These are phyloP conservation scores for Talaromyces piceae DNA, from an alignment of 2,329 filamentous ascomycete species.

Conservation along the genomic window DNA sequence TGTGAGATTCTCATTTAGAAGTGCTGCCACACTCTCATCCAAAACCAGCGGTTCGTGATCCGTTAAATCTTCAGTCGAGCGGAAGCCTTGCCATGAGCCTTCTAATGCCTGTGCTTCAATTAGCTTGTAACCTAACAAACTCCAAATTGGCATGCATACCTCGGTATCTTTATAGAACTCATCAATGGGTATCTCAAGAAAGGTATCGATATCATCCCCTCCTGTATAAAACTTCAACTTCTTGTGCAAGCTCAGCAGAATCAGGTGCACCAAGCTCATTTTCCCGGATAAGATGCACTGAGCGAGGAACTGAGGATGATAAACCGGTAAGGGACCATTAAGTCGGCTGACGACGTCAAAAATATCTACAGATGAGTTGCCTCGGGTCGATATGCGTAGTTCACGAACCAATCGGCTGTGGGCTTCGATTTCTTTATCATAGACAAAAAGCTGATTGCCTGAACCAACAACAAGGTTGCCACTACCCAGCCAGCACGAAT, in stretches of 20 bases:
- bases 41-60: slow-evolving; percentile 55
- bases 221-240: slow-evolving; percentile 76
- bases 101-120: slow-evolving; percentile 24
- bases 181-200: slow-evolving; percentile 54
- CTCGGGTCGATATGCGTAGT: slow-evolving; percentile 43
- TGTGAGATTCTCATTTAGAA: slow-evolving; percentile 70
- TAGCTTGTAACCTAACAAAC: not conserved
- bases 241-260: slow-evolving; percentile 65
- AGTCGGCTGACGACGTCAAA: slow-evolving; percentile 76
- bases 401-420: slow-evolving; percentile 53
- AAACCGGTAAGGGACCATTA: slow-evolving; percentile 81
- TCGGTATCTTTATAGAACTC: slow-evolving; percentile 38
- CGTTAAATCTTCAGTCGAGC: slow-evolving; percentile 48
- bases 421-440: slow-evolving; percentile 65
- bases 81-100: slow-evolving; percentile 41
- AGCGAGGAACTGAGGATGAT: slow-evolving; percentile 84
- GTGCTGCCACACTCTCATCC: slow-evolving; percentile 61
- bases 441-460: slow-evolving; percentile 84
- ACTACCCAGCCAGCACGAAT: slow-evolving; percentile 82
- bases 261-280: slow-evolving; percentile 58
- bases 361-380: slow-evolving; percentile 55
- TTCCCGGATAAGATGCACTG: slow-evolving; percentile 83
- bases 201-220: slow-evolving; percentile 71
- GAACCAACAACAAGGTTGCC: slow-evolving; percentile 81
- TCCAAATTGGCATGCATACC: slow-evolving; percentile 14